Base-by-base conservation (phyloP, 2,329 filamentous ascomycete species). In the Domatiomyces catenatus region DNA sequence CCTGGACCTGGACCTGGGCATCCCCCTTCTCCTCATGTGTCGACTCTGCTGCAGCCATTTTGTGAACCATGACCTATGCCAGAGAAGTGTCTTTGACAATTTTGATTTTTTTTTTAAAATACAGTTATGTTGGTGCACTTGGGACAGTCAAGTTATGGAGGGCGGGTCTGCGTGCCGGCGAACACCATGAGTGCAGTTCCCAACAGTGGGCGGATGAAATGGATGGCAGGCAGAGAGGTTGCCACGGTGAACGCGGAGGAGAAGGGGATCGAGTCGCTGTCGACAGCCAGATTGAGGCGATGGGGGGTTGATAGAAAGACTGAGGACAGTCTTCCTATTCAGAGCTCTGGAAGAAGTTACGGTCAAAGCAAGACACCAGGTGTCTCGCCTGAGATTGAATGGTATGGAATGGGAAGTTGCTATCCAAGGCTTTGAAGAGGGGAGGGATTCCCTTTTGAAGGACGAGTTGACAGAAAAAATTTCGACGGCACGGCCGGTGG, bases 91-190 rank as follows among this genome's bases (percentile, higher is more conserved):
- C 15, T 39, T 10, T 2, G 8, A 39, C 15, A 15, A 39, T 39
- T 15, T 10, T 39, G 32, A 39, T 39, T 39, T 15, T 10, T 39
- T 8, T 15, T 39, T 15, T 39, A 15, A 39, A 15, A 39, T n/a
- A 19, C 19, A 32, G 10, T n/a, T 32, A 20, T 39, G 12, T 19
- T 26, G 42, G 32, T 46, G 51, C 46, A 42, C 15, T 46, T 52
- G 45, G 48, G 62, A 75, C 69, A 47, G 20, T 47, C 45, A 47
- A 90, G 73, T 95, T 96, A 96, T 77, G 90, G 90, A 68, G 92
- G 90, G 74, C 94, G 90, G 76, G 88, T 92, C 76, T 92, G 86
- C 75, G 88, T 86, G 84, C 90, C 89, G 76, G 82, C 82, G 71
- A 90, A 90, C 81, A 93, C 88, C 88, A 88, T 86, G 76, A 82